phyloP scores from a whole-genome alignment of 495 filamentous ascomycete genomes.

The Pseudevernia furfuracea region DNA sequence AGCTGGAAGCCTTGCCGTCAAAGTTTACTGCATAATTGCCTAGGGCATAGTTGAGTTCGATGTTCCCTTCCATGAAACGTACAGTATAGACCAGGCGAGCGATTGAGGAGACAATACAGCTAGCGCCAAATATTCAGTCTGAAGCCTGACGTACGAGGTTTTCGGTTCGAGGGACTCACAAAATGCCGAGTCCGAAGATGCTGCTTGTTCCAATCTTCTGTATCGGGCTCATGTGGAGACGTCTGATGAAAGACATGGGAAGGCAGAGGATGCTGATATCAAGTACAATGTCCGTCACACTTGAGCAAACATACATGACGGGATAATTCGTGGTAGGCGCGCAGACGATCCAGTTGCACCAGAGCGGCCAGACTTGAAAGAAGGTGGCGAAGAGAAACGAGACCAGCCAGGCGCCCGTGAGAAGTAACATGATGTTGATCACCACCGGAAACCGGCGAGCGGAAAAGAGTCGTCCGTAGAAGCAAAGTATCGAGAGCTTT shows the following conservation, averaged over 20 bases:
- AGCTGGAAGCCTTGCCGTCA: conserved; percentile 1
- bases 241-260: conserved; percentile 6
- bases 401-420: conserved; percentile 11
- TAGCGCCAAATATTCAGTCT: not conserved
- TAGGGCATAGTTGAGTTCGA: not conserved
- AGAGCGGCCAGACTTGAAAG: conserved; percentile 15
- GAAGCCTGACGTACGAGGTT: not conserved
- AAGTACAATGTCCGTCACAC: conserved; percentile 8
- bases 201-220: conserved; percentile 1
- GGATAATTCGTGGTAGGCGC: conserved; percentile 11
- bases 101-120: conserved; percentile 14
- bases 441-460: not conserved
- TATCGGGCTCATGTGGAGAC: not conserved
- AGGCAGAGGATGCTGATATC: conserved; percentile 12
- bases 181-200: conserved; percentile 11
- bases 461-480: conserved; percentile 18
- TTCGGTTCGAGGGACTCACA: not conserved
- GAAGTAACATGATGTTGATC: conserved; percentile 4
- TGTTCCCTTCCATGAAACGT: conserved; percentile 2
- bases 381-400: conserved; percentile 18
- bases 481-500: conserved; percentile 27
- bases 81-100: conserved; percentile 16
- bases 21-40: conserved; percentile 8
- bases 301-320: conserved; percentile 14
- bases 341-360: conserved; percentile 12